phyloP scores from a whole-genome alignment of 306 rosid genomes.

The Malus sieversii region DNA sequence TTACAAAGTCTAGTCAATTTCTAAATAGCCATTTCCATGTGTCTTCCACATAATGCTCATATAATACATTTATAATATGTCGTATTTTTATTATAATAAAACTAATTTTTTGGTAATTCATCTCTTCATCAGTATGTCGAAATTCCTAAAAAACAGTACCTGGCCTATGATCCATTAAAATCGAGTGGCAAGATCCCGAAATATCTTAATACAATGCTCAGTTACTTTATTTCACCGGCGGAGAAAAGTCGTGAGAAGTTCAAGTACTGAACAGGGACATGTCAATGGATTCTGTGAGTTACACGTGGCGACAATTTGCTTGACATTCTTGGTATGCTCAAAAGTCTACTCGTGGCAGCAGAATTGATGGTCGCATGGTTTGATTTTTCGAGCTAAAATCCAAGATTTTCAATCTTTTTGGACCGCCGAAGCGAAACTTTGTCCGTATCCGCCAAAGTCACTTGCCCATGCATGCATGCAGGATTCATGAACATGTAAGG shows the following conservation, averaged over 20 bases:
- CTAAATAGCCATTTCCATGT: too few species aligned
- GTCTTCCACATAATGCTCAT: too few species aligned
- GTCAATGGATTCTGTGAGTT: neutral
- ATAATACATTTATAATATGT: too few species aligned
- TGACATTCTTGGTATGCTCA: neutral
- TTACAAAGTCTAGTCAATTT: too few species aligned
- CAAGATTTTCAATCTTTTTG: neutral
- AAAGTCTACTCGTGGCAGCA: neutral
- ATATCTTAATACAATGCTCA: too few species aligned
- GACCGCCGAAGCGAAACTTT: neutral
- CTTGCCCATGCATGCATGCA: neutral
- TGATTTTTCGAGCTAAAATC: constrained; percentile 1
- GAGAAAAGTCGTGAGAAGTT: neutral
- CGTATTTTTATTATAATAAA: too few species aligned
- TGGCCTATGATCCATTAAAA: too few species aligned
- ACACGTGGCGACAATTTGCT: neutral
- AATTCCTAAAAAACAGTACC: too few species aligned
- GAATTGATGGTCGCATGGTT: neutral
- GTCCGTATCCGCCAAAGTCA: neutral
- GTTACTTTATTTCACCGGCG: too few species aligned
- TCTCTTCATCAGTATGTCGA: too few species aligned
- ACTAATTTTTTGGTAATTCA: too few species aligned
- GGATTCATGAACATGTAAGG: neutral
- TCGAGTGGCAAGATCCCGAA: too few species aligned
- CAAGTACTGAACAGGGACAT: neutral